Conservation (phyloP, 805 yeast species). For the Yamadazyma olivae region DNA sequence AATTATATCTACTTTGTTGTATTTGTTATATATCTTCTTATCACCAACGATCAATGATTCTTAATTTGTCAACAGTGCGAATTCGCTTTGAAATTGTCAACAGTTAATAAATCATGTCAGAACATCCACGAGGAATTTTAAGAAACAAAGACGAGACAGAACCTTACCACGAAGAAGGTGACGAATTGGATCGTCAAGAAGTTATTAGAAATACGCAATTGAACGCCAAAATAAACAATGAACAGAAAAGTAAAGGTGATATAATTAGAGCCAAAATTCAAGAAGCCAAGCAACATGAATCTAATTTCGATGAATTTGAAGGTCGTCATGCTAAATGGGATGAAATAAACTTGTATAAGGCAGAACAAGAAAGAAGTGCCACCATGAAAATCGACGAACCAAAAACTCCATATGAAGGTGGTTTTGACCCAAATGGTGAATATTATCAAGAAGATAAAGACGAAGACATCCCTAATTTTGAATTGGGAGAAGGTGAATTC, state of each 20-base stretch:
- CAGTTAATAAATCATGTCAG: conserved; percentile 6
- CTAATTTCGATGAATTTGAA: conserved; percentile 1
- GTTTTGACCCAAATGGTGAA: conserved; percentile 78
- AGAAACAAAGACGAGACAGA: conserved; percentile 44
- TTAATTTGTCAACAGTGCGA: no score
- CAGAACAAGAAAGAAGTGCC: conserved; percentile 70
- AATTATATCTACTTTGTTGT: no score
- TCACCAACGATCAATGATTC: no score
- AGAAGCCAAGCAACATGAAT: conserved; percentile 23
- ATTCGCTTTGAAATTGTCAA: no score
- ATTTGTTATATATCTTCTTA: no score
- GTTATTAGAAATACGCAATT: conserved; percentile 77
- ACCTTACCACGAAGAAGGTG: conserved; percentile 11
- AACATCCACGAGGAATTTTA: conserved; percentile 44
- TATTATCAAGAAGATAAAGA: conserved; percentile 68
- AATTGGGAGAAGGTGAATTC: conserved; percentile 56
- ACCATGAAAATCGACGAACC: conserved; percentile 91
- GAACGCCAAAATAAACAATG: conserved; percentile 54
- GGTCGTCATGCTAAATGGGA: conserved; percentile 72
- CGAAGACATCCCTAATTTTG: conserved; percentile 51
- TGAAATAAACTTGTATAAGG: conserved; percentile 65
- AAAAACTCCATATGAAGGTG: conserved; percentile 92
- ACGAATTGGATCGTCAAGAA: conserved; percentile 55
- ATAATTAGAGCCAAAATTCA: conserved; percentile 45
- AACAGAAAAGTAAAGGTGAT: conserved; percentile 41